Evolutionary conservation across 2,329 filamentous ascomycete species (phyloP).

Genomic region (Cercospora zeae-maydis): DNA sequence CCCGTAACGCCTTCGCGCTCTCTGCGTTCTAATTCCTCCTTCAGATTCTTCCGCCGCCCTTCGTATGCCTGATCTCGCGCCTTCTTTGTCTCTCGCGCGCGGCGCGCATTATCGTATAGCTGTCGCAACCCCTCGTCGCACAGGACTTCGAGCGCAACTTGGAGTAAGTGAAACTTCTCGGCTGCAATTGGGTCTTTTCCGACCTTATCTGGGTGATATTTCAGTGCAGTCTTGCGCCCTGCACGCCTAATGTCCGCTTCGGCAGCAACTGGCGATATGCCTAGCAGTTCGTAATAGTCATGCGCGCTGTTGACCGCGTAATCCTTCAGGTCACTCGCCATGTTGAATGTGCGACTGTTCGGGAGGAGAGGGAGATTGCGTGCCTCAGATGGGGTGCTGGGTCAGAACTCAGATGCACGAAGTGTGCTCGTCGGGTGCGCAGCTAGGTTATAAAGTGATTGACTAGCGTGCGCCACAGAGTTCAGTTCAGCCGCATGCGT

Average conservation of each 20-base stretch:
- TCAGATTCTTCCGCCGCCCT: constrained; percentile 68
- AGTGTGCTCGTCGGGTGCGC: too few species aligned
- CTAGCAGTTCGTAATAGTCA: constrained; percentile 77
- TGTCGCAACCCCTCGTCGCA: constrained; percentile 66
- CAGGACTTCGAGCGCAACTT: constrained; percentile 82
- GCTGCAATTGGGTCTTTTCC: constrained; percentile 59
- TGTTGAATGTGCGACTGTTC: constrained; percentile 19
- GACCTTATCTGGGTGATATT: constrained; percentile 91
- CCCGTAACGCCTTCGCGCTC: constrained; percentile 51
- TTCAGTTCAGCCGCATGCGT: not conserved
- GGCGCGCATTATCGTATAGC: constrained; percentile 73
- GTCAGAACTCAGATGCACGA: too few species aligned
- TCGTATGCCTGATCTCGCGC: constrained; percentile 71
- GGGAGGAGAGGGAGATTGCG: not conserved
- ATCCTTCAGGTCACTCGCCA: constrained; percentile 43
- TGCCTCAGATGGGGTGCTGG: not conserved
- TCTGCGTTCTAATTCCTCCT: constrained; percentile 77
- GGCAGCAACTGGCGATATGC: constrained; percentile 60
- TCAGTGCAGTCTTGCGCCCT: constrained; percentile 80
- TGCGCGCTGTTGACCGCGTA: constrained; percentile 40
- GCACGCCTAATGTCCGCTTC: constrained; percentile 76
- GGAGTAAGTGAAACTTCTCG: constrained; percentile 78
- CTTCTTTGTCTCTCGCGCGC: constrained; percentile 66
- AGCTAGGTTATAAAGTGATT: not conserved
- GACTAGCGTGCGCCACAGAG: not conserved